Percentiles rank a stretch among this genome's conserved stretches.
phyloP scores from a whole-genome alignment of 768 basidiomycete species.

The Podaxis pistillaris region DNA sequence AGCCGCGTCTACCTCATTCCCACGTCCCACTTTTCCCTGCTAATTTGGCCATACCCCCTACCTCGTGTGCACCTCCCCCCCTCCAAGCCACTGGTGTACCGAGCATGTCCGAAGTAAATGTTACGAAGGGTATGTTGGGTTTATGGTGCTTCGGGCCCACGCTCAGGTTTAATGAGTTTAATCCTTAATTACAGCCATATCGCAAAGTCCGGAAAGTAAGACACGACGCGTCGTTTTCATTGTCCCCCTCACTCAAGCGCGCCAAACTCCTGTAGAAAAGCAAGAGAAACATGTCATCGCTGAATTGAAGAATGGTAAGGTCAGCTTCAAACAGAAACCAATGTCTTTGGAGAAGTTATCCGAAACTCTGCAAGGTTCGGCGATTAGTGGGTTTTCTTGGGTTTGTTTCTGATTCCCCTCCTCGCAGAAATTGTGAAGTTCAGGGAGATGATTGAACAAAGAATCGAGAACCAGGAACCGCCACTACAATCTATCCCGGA shows the following conservation, averaged over 20 bases:
- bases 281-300: conserved; percentile 42
- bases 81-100: neutral
- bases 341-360: conserved; percentile 75
- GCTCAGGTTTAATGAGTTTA: neutral
- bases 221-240: conserved; percentile 24
- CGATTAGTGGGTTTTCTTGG: neutral
- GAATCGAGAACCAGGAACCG: conserved; percentile 42
- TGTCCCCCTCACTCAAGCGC: conserved; percentile 21
- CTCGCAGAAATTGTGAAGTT: conserved; percentile 71
- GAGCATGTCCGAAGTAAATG: conserved; percentile 6
- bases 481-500: conserved; percentile 63
- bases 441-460: conserved; percentile 65
- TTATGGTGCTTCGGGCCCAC: neutral
- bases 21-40: conserved; percentile 23
- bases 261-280: conserved; percentile 31
- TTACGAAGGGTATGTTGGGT: neutral
- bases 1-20: conserved; percentile 33
- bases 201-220: conserved; percentile 27
- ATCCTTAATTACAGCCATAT: neutral
- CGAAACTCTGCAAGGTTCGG: conserved; percentile 77
- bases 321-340: conserved; percentile 72
- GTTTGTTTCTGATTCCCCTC: conserved; percentile 13
- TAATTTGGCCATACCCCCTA: conserved; percentile 17
- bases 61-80: conserved; percentile 9
- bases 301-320: conserved; percentile 77